Percentiles rank a stretch among this genome's conserved stretches.
phyloP scores from a whole-genome alignment of 129 eudicot genomes.

The Smallanthus sonchifolius region DNA sequence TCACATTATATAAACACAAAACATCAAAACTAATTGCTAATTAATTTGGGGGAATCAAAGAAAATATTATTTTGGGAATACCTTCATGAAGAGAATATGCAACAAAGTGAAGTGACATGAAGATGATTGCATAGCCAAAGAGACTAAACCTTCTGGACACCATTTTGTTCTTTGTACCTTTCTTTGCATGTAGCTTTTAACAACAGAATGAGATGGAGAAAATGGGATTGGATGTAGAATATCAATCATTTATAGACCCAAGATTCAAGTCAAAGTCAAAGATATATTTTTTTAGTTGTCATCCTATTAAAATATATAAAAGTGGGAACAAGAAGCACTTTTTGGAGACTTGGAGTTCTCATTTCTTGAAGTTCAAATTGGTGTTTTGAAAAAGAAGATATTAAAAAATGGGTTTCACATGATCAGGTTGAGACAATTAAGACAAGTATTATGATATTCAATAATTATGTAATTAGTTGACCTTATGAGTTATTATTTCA shows the following conservation, averaged over 20 bases:
- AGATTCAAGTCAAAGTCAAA: conserved; percentile 37
- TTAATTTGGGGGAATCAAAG: background rate
- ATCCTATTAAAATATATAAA: conserved; percentile 10
- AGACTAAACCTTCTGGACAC: conserved; percentile 27
- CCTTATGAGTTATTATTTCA: background rate
- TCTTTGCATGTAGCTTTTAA: conserved; percentile 24
- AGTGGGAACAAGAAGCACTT: conserved; percentile 26
- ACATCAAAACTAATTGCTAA: background rate
- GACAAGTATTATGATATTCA: background rate
- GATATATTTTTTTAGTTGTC: conserved; percentile 17
- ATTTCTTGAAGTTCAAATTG: background rate
- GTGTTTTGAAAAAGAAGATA: conserved; percentile 9
- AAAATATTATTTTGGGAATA: background rate
- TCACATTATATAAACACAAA: background rate
- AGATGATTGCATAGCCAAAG: conserved; percentile 27
- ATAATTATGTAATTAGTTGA: conserved; percentile 4
- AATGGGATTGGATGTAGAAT: conserved; percentile 16
- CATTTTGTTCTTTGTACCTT: conserved; percentile 32
- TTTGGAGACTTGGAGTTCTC: conserved; percentile 15
- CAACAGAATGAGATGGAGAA: conserved; percentile 13
- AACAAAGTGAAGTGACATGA: conserved; percentile 34
- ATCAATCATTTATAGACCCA: conserved; percentile 32
- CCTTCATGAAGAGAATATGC: conserved; percentile 37
- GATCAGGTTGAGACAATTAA: conserved; percentile 23
- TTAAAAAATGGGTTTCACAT: conserved; percentile 15